Evolutionary conservation across 352 stramenopile genomes (phyloP).

Genomic region (Pythium guiyangense): DNA sequence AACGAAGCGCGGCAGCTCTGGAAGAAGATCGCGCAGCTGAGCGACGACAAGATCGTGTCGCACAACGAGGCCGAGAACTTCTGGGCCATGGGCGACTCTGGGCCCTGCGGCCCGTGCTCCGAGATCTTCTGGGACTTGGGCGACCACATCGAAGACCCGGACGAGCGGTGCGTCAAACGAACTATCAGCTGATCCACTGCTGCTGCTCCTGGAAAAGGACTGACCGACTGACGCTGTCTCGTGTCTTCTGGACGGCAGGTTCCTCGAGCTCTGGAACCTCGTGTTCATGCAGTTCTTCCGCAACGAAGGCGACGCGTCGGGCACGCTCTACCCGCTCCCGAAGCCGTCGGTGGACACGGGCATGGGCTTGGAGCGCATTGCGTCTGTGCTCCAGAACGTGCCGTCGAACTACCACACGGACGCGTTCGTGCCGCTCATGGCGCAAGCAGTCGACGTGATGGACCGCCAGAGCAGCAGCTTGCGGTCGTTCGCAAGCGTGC

Average conservation of each 20-base stretch:
- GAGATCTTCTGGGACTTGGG: conserved; percentile 95
- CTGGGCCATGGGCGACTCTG: conserved; percentile 95
- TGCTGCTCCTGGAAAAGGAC: too few species aligned
- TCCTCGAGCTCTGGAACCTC: conserved; percentile 96
- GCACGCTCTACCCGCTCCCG: conserved; percentile 78
- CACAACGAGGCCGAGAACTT: conserved; percentile 94
- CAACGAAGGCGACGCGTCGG: conserved; percentile 54
- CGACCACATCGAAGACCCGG: conserved; percentile 74
- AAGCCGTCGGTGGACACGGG: conserved; percentile 95
- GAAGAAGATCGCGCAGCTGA: conserved; percentile 46
- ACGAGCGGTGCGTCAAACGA: conserved; percentile 41
- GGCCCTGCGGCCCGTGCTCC: conserved; percentile 91
- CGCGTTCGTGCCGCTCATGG: conserved; percentile 91
- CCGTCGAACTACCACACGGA: conserved; percentile 97
- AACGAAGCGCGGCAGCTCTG: conserved; percentile 54
- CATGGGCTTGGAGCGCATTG: conserved; percentile 96
- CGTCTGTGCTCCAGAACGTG: conserved; percentile 92
- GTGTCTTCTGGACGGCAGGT: too few species aligned
- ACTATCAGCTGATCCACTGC: too few species aligned
- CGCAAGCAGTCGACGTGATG: conserved; percentile 39
- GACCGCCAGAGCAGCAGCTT: conserved; percentile 17
- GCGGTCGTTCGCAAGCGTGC: conserved; percentile 27
- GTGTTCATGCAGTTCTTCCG: conserved; percentile 98
- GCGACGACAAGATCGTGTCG: conserved; percentile 41
- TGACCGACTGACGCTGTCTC: conserved; percentile 58